These are phyloP conservation scores for Epichloe elymi DNA, from an alignment of 2,329 filamentous ascomycete species.

Conservation along the genomic window DNA sequence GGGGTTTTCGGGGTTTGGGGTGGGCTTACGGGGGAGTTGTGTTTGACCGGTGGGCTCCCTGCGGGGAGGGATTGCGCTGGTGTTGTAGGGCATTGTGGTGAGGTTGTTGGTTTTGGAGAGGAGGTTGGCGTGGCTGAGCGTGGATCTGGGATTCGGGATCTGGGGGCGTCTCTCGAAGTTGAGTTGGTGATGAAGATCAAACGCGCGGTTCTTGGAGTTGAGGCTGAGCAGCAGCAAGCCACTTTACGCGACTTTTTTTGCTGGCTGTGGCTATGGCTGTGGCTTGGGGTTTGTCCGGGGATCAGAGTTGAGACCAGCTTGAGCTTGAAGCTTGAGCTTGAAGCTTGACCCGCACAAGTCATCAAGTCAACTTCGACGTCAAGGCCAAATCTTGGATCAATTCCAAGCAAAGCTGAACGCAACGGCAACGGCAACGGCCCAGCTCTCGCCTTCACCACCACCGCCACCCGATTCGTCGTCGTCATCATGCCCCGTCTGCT, in stretches of 20 bases:
- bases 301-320: no score
- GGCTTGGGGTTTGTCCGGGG: no score
- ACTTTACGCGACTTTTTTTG: not conserved
- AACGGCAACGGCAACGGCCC: not conserved
- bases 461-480: not conserved
- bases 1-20: slow-evolving; percentile 3
- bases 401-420: not conserved
- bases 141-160: not conserved
- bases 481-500: slow-evolving; percentile 25
- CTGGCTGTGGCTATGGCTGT: no score
- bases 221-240: not conserved
- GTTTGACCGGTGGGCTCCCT: slow-evolving; percentile 77
- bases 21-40: slow-evolving; percentile 62
- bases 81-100: slow-evolving; percentile 72
- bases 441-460: not conserved
- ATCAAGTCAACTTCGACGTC: no score
- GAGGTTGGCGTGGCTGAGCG: not conserved
- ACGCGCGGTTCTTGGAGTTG: not conserved
- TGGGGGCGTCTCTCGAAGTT: no score
- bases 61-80: slow-evolving; percentile 63
- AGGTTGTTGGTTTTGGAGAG: not conserved
- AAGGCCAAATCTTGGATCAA: no score
- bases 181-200: not conserved
- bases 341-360: no score
- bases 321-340: no score